Base-by-base conservation (phyloP, 495 filamentous ascomycete species). In the Emericellopsis terricola region DNA sequence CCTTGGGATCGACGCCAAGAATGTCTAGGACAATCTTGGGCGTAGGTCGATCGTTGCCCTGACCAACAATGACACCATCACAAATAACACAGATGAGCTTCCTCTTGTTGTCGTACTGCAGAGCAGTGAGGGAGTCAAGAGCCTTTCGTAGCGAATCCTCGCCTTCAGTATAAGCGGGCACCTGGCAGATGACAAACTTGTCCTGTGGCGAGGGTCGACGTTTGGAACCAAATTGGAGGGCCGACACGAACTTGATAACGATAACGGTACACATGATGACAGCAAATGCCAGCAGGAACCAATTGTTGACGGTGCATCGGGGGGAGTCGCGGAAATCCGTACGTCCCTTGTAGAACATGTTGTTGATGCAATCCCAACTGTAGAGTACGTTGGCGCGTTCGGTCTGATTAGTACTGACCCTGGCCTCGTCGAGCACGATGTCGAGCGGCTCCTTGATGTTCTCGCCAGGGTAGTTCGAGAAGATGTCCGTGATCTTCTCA, bases 171-270 rank as follows among this genome's bases (percentile, higher is more conserved):
- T 97, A 97, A 9, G 89, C 89, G 14, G 89, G 89, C 34, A 97
- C 82, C 53, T 94, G 79, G 60, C 89, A 96, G 41, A 97, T 94
- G 39, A 97, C 89, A 39, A 97, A 97, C 51, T 94, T 96, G 51
- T 97, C 89, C 55, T 96, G 89, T 17, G 83, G 76, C 13, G 77
- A 64, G 3, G 89, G 89, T 13, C 83, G 79, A 19, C 80, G 75
- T 57, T 94, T 94, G 31, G 81, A 78, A 13, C 89, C 87, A 40
- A 97, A 77, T 49, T 97, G 89, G 17, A 97, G 65, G 29, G 89
- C 89, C 36, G 89, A 78, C 45, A 97, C 53, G 63, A 97, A 97
- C 57, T 96, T 97, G 54, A 77, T 60, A 11, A 76, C 42, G 38
- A 96, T 81, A 34, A 94, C 81, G 9, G 67, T 34, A 47, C 78